phyloP scores from a whole-genome alignment of 305 asterid species.

The Fraxinus velutina region DNA sequence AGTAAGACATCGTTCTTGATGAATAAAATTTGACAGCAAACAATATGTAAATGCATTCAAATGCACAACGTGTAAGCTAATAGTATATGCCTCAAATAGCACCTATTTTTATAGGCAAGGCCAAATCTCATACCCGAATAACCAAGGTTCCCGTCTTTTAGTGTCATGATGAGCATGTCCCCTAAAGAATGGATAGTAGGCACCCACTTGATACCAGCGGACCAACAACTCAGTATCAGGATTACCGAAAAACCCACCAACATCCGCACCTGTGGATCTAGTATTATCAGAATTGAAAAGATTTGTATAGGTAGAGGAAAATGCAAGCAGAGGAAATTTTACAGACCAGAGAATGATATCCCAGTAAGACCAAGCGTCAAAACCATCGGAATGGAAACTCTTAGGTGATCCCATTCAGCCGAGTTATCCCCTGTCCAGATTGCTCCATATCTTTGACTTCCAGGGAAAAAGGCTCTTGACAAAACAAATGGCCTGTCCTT shows the following conservation, averaged over 20 bases:
- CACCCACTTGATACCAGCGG: constrained; percentile 99
- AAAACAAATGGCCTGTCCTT: constrained; percentile 91
- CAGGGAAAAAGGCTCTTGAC: constrained; percentile 92
- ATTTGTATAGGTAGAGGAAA: neutral
- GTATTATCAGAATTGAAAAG: constrained; percentile 15
- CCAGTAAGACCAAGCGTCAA: constrained; percentile 91
- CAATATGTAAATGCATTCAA: neutral
- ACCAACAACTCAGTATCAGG: constrained; percentile 84
- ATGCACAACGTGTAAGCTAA: neutral
- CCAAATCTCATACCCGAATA: constrained; percentile 71
- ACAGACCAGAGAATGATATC: constrained; percentile 79
- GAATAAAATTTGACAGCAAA: neutral
- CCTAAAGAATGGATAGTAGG: constrained; percentile 95
- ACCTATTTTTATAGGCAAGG: constrained; percentile 17
- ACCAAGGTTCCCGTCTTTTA: constrained; percentile 95
- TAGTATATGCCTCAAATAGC: constrained; percentile 7
- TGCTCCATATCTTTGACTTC: constrained; percentile 92
- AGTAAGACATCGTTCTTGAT: neutral
- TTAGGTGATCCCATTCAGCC: constrained; percentile 94
- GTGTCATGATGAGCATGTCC: constrained; percentile 99
- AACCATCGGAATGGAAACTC: constrained; percentile 91
- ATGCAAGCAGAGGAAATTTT: constrained; percentile 5
- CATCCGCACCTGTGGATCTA: constrained; percentile 70
- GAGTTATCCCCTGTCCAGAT: constrained; percentile 97
- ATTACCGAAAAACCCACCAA: constrained; percentile 98